Percentiles rank a stretch among this genome's conserved stretches.
phyloP scores from a whole-genome alignment of 2,329 filamentous ascomycete species.

The Exophiala calicioides region DNA sequence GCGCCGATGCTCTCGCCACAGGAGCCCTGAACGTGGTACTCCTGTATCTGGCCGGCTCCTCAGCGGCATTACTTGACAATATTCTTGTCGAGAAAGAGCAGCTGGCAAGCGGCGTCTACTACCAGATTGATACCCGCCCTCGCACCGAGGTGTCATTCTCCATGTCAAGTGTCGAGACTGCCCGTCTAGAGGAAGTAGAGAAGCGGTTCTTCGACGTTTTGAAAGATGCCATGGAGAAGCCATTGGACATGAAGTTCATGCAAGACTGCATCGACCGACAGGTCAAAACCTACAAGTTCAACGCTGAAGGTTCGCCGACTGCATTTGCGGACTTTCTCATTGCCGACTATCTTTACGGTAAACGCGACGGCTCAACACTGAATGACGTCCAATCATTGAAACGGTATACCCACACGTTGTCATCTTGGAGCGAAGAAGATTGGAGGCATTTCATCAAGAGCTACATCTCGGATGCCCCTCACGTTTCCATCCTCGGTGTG shows the following conservation, averaged over 20 bases:
- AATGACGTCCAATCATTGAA: constrained; percentile 55
- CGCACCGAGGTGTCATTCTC: constrained; percentile 83
- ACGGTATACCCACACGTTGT: constrained; percentile 64
- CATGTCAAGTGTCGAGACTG: constrained; percentile 81
- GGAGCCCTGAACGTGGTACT: constrained; percentile 78
- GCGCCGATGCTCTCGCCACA: constrained; percentile 66
- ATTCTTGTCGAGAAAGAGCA: constrained; percentile 90
- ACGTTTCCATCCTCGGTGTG: constrained; percentile 84
- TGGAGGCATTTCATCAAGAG: constrained; percentile 81
- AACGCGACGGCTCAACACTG: constrained; percentile 76
- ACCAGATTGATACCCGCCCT: constrained; percentile 75
- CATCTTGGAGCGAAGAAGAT: constrained; percentile 76
- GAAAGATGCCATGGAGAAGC: constrained; percentile 74
- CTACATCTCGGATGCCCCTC: constrained; percentile 82
- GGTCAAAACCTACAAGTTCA: constrained; percentile 76
- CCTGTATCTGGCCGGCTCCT: constrained; percentile 87
- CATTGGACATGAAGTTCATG: constrained; percentile 87
- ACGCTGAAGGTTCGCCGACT: constrained; percentile 76
- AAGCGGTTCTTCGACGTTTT: constrained; percentile 82
- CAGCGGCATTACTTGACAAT: constrained; percentile 89
- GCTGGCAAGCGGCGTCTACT: constrained; percentile 80
- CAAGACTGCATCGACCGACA: constrained; percentile 82
- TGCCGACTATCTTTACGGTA: constrained; percentile 87
- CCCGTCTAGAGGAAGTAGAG: constrained; percentile 80
- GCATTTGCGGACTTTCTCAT: constrained; percentile 87